Evolutionary conservation across 2,329 filamentous ascomycete species (phyloP), one percentile per base, ranked within the genome.

Genomic region (Cryphonectria radicalis): DNA sequence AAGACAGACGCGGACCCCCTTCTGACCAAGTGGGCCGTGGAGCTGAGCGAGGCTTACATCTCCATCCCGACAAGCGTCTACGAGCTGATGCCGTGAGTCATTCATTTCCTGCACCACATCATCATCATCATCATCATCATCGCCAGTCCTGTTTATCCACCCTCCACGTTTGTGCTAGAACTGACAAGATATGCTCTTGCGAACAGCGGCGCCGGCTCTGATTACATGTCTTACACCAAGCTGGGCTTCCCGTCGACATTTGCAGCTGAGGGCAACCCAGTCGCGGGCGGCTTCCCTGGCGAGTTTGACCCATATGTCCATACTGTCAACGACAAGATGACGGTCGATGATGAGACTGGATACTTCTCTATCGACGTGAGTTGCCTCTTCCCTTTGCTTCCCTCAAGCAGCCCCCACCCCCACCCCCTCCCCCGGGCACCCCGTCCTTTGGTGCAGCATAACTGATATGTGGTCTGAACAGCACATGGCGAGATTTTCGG

Each of bases 211-310:
- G 81, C 80, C 14, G 81, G 81, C 1, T 83, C 81, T 22, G 81
- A 83, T 66, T 82, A 83, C 75, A 81, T 82, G 81, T 81, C 80
- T 0, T 83, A 77, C 70, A 82, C 81, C 1, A 74, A 80, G 74
- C 74, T 79, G n/a, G 79, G 79, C n/a, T 83, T 79, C 72, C 81
- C 81, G 2, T 76, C 81, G 0, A 76, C 81, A 0, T 82, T 83
- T 67, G 81, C 81, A 1, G 77, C 78, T 0, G 81, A 83, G 73
- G 81, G 81, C 11, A 77, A 83, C 72, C 81, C 80, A 1, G 74
- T 78, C 1, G 73, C 74, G 13, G 76, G 75, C n/a, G 75, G 74
- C 0, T 77, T 78, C 66, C 75, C 76, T 0, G 80, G 80, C 57
- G 79, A 81, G 17, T 79, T 76, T n/a, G 80, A 83, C 62, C 81